Conservation (phyloP, 805 yeast species). For the Starmerella davenportii region DNA sequence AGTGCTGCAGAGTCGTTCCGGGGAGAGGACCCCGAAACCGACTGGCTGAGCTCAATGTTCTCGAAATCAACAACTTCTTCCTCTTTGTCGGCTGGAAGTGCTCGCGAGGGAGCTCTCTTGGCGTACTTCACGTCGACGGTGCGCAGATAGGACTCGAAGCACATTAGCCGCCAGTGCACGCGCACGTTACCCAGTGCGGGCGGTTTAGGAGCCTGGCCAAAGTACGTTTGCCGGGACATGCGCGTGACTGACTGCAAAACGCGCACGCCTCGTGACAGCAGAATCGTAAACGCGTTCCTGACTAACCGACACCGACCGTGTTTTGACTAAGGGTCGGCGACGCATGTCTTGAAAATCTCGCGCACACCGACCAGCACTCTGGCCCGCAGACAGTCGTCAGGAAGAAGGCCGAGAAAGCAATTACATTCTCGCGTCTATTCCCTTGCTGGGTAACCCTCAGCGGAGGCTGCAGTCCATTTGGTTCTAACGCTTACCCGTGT, state of each 20-base stretch:
- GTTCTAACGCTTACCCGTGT: too few species aligned
- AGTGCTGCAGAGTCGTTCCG: neutral
- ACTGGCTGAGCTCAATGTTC: neutral
- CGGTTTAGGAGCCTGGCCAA: neutral
- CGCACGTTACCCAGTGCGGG: neutral
- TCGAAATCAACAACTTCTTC: neutral
- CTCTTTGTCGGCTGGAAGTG: neutral
- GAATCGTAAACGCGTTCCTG: neutral
- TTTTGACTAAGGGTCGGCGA: too few species aligned
- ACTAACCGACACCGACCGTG: too few species aligned
- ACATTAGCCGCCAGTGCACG: neutral
- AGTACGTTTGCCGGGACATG: neutral
- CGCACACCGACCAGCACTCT: too few species aligned
- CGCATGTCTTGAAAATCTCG: too few species aligned
- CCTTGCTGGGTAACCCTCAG: too few species aligned
- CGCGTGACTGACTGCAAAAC: neutral
- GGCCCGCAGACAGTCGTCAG: too few species aligned
- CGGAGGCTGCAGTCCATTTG: too few species aligned
- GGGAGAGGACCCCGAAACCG: neutral
- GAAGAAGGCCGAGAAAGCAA: too few species aligned
- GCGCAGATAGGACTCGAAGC: neutral
- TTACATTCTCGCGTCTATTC: too few species aligned
- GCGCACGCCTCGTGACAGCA: too few species aligned
- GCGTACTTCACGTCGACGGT: neutral
- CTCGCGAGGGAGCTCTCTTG: neutral